Evolutionary conservation across 1,284 basidiomycete species (phyloP).

Genomic region (Kalmanozyma brasiliensis): DNA sequence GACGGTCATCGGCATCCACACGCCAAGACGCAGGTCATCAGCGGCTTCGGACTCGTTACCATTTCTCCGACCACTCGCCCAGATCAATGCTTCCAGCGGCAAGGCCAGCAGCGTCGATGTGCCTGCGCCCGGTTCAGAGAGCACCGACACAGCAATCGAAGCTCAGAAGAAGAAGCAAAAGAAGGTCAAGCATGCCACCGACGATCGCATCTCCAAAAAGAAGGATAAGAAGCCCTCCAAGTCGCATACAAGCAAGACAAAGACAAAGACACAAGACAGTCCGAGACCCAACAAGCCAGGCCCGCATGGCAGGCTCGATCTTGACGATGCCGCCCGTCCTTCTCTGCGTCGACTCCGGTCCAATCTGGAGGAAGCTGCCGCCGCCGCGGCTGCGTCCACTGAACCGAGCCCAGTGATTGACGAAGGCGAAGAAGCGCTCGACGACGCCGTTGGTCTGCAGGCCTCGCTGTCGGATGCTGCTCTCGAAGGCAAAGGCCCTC

Average conservation of each 20-base stretch:
- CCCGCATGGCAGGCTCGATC: conserved; percentile 32
- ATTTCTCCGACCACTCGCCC: conserved; percentile 42
- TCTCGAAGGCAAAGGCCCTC: conserved; percentile 34
- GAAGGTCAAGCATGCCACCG: conserved; percentile 11
- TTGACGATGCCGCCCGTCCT: conserved; percentile 38
- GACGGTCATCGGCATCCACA: conserved; percentile 63
- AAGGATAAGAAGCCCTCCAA: conserved; percentile 23
- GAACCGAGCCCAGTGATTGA: conserved; percentile 12
- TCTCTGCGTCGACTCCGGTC: conserved; percentile 35
- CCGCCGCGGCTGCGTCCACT: conserved; percentile 44
- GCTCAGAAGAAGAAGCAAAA: conserved; percentile 10
- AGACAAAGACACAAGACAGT: conserved; percentile 21
- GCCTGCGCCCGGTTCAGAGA: conserved; percentile 1
- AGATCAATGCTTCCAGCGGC: conserved; percentile 45
- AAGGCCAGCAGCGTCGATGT: conserved; percentile 19
- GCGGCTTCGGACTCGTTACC: conserved; percentile 30
- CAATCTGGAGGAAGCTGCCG: conserved; percentile 49
- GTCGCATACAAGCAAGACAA: conserved; percentile 10
- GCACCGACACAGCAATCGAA: conserved; percentile 4
- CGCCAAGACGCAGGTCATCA: conserved; percentile 47
- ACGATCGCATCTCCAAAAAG: conserved; percentile 16
- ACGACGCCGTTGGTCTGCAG: conserved; percentile 22
- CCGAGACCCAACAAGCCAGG: conserved; percentile 17
- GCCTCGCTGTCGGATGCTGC: conserved; percentile 38
- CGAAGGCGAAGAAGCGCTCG: conserved; percentile 15